Evolutionary conservation across 2,329 filamentous ascomycete genomes (phyloP).

Genomic region (Colletotrichum australisinense): DNA sequence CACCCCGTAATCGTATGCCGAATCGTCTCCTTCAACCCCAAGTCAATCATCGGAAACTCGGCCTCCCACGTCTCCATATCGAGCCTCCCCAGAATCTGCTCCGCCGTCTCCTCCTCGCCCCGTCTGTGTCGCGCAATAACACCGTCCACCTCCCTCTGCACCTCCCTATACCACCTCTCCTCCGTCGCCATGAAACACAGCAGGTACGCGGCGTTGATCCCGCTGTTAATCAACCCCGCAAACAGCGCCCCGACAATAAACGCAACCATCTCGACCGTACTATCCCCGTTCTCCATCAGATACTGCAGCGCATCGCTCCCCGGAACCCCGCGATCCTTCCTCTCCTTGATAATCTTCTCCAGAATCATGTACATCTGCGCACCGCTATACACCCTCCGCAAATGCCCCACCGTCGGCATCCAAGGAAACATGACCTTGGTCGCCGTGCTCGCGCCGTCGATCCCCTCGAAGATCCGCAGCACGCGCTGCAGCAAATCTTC

Average conservation of each 20-base stretch:
- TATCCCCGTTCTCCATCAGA: slow-evolving; percentile 63
- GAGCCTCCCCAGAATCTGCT: slow-evolving; percentile 54
- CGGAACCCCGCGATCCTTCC: slow-evolving; percentile 53
- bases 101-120: slow-evolving; percentile 41
- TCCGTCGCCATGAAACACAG: slow-evolving; percentile 60
- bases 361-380: slow-evolving; percentile 61
- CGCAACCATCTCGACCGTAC: slow-evolving; percentile 53
- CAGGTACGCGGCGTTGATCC: slow-evolving; percentile 65
- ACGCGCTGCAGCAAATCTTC: slow-evolving; percentile 52
- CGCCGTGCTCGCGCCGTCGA: slow-evolving; percentile 57
- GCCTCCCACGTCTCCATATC: slow-evolving; percentile 65
- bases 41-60: slow-evolving; percentile 63
- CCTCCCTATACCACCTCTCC: slow-evolving; percentile 56
- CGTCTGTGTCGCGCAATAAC: slow-evolving; percentile 55
- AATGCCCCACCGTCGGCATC: slow-evolving; percentile 56
- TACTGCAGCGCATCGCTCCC: slow-evolving; percentile 64
- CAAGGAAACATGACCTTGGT: slow-evolving; percentile 63
- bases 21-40: slow-evolving; percentile 65
- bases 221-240: slow-evolving; percentile 68
- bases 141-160: slow-evolving; percentile 59
- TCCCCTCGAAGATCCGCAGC: slow-evolving; percentile 56
- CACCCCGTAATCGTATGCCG: slow-evolving; percentile 60
- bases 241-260: slow-evolving; percentile 66
- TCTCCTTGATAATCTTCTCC: slow-evolving; percentile 57
- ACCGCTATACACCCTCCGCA: slow-evolving; percentile 57